Percentiles rank a stretch among this genome's conserved stretches.
Evolutionary conservation across 2,329 filamentous ascomycete species (phyloP).

Genomic region (Rutstroemia sp.): DNA sequence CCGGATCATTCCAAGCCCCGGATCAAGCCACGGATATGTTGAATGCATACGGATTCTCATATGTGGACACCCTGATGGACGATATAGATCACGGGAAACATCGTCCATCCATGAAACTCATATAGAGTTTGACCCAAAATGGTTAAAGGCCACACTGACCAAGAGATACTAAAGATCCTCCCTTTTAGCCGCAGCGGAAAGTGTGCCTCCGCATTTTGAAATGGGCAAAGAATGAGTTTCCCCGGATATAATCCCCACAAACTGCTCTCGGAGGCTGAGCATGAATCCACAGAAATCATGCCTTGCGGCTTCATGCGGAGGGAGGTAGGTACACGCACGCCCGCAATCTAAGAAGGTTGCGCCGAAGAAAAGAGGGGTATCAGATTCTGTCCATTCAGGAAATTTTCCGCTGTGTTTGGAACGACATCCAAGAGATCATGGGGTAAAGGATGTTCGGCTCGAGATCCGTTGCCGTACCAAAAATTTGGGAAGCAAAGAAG

Average conservation of each 20-base stretch:
- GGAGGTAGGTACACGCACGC: not conserved
- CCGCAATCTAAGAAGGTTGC: not conserved
- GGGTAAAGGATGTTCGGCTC: not conserved
- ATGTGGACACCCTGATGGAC: too few species aligned
- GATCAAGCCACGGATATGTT: not conserved
- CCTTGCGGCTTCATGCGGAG: not conserved
- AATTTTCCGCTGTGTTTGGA: not conserved
- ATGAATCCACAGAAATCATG: not conserved
- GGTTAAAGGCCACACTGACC: not conserved
- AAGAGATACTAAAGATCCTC: not conserved
- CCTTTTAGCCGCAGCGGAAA: constrained; percentile 5
- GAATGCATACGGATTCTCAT: not conserved
- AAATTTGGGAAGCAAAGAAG: not conserved
- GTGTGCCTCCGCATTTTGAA: not conserved
- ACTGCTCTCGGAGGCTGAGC: too few species aligned
- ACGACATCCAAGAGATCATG: not conserved
- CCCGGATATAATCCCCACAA: not conserved
- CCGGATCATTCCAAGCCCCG: not conserved
- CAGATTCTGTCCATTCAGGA: not conserved
- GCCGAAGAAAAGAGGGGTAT: constrained; percentile 4
- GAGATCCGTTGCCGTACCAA: not conserved
- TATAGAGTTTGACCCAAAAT: not conserved
- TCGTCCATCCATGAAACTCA: not conserved
- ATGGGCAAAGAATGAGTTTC: not conserved
- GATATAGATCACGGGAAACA: too few species aligned